phyloP scores from a whole-genome alignment of 768 basidiomycete genomes.

The Boletus barrowsii region DNA sequence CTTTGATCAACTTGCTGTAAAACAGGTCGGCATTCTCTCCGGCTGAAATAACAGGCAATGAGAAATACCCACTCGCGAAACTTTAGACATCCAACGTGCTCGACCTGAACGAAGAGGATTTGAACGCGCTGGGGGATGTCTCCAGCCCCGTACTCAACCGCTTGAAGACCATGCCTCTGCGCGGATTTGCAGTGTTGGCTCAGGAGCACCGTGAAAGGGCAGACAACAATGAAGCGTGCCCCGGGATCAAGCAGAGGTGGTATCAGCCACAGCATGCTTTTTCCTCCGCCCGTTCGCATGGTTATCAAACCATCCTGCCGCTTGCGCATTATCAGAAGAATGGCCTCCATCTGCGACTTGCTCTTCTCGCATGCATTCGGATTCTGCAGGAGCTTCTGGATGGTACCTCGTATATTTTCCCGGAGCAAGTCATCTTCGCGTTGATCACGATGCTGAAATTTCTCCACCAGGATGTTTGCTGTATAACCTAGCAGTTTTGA shows the following conservation, averaged over 20 bases:
- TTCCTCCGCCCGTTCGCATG: slow-evolving; percentile 4
- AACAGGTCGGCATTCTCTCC: neutral
- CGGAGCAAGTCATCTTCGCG: neutral
- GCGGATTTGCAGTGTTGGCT: neutral
- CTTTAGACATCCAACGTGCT: neutral
- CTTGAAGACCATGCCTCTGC: neutral
- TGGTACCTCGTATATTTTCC: neutral
- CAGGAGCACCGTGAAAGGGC: slow-evolving; percentile 1
- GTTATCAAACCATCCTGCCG: slow-evolving; percentile 4
- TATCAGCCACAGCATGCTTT: slow-evolving; percentile 2
- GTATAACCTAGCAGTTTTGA: neutral
- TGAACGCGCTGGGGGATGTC: neutral
- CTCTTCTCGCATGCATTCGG: neutral
- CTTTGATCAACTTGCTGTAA: neutral
- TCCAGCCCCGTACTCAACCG: neutral
- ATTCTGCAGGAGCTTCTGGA: neutral
- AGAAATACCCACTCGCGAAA: neutral
- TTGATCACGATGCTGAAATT: neutral
- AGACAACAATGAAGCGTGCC: neutral
- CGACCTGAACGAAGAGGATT: slow-evolving; percentile 3
- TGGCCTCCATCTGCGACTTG: neutral
- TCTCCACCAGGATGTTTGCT: neutral
- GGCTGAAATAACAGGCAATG: neutral
- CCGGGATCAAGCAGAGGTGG: neutral
- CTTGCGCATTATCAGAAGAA: neutral